Base-by-base conservation (phyloP, 139 green algal species). In the Chlamydomonas asymmetrica region DNA sequence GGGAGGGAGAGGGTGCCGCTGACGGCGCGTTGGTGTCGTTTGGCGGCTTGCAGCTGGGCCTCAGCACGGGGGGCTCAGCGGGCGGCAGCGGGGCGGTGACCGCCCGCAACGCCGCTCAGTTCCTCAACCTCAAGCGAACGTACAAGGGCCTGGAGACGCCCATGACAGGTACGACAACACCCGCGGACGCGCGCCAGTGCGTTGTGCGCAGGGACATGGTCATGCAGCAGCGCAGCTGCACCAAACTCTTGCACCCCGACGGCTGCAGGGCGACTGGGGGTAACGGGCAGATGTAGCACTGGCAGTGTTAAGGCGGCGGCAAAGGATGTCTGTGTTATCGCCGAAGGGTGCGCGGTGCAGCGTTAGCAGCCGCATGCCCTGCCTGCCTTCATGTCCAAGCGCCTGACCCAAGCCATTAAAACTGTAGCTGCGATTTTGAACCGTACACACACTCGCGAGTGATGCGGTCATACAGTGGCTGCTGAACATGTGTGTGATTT, bases 121-220 rank as follows among this genome's bases (percentile, higher is more conserved):
- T 90, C 66, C 68, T 95, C 62, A 31, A 65, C n/a, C 52, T 83
- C 27, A 82, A 82, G 41, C 73, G 92, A n/a, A 90, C 43, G 27
- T 97, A 86, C 74, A 83, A 78, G 72, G 92, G 92, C 0, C 73
- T 97, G 70, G 92, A 95, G 73, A 84, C 91, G 10, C 89, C 90
- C 3, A 61, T 86, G 5, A 84, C 81, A 16, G 91, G 90, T 10
- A 79, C 70, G 29, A 62, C 56, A 1, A 37, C 68, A 0, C 74
- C 79, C 70, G 49, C 62, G 5, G 74, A 68, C 27, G 57, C 60
- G 32, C 50, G 22, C 22, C 84, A 80, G 35, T 65, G 77, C 25
- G 25, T 71, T 18, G 89, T 88, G 13, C 70, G 80, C 34, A 38
- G 22, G 10, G 91, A 88, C 4, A 70, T 88, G 18, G 88, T 59